These are phyloP conservation scores for Xylariaceae sp. DNA, from an alignment of 2,329 filamentous ascomycete genomes.

Conservation along the genomic window DNA sequence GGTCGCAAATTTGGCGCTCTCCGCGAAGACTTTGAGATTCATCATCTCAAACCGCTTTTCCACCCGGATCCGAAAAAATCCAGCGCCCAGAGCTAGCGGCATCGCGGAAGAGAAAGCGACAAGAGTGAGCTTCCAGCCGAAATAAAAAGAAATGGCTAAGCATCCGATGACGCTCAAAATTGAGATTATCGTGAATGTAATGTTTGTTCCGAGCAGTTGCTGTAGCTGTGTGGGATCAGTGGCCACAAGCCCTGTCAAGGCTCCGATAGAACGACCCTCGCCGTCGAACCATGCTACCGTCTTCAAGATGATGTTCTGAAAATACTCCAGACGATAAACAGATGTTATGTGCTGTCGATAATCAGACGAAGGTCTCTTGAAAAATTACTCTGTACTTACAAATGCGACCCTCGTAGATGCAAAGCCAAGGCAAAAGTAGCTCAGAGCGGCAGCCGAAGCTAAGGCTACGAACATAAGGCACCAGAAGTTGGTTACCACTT, in stretches of 20 bases:
- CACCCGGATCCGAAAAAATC: constrained; percentile 46
- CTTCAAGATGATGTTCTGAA: constrained; percentile 63
- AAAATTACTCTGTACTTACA: constrained; percentile 33
- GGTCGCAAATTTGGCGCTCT: constrained; percentile 75
- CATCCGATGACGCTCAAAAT: constrained; percentile 71
- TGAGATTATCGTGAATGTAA: constrained; percentile 68
- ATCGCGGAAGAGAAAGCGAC: constrained; percentile 68
- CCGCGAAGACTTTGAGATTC: constrained; percentile 71
- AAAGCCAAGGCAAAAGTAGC: constrained; percentile 60
- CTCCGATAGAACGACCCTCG: constrained; percentile 64
- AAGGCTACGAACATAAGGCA: constrained; percentile 69
- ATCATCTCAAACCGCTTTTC: constrained; percentile 46
- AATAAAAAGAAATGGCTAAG: constrained; percentile 70
- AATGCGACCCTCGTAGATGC: constrained; percentile 56
- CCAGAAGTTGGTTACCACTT: constrained; percentile 59
- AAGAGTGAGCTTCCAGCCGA: constrained; percentile 78
- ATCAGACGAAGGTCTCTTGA: constrained; percentile 1
- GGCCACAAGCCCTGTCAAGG: constrained; percentile 62
- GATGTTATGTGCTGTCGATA: constrained; percentile 53
- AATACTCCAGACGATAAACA: constrained; percentile 65
- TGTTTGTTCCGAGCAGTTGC: constrained; percentile 67
- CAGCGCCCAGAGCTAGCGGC: constrained; percentile 55
- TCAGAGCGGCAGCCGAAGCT: constrained; percentile 58
- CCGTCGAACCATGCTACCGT: constrained; percentile 66
- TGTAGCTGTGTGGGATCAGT: constrained; percentile 65